Evolutionary conservation across 176 grass and related monocot genomes (phyloP).

Genomic region (Triticum urartu): DNA sequence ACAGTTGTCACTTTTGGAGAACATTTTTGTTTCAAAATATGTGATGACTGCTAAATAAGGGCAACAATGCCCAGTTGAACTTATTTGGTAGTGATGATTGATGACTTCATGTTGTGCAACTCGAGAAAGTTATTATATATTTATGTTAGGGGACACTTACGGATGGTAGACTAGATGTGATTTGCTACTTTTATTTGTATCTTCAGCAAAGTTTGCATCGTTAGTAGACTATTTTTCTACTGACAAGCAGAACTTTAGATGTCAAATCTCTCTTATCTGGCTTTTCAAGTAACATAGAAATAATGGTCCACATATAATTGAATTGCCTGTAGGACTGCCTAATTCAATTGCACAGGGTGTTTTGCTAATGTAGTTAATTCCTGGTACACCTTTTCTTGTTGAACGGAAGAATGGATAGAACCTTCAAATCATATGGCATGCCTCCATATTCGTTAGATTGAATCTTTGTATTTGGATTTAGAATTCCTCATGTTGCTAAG

Average conservation of each 20-base stretch:
- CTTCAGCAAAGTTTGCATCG: background rate
- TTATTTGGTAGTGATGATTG: background rate
- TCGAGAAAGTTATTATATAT: background rate
- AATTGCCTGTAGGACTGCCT: background rate
- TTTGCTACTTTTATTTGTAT: background rate
- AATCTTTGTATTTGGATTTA: background rate
- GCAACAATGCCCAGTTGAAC: background rate
- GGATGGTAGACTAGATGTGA: background rate
- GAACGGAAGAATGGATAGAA: background rate
- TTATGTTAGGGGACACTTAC: background rate
- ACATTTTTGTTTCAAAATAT: background rate
- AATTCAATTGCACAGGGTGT: background rate
- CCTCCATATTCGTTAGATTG: background rate
- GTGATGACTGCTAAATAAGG: background rate
- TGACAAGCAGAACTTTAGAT: background rate
- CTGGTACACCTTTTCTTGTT: background rate
- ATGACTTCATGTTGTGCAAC: background rate
- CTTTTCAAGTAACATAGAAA: background rate
- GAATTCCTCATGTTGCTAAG: background rate
- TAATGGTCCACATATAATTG: too few relatives aligned
- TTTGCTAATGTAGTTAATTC: background rate
- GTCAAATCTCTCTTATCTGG: background rate
- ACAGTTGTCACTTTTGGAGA: background rate
- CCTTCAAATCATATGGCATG: background rate
- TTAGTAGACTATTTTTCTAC: background rate